Conservation (phyloP, 2,329 filamentous ascomycete genomes). For the Volutella citrinella region DNA sequence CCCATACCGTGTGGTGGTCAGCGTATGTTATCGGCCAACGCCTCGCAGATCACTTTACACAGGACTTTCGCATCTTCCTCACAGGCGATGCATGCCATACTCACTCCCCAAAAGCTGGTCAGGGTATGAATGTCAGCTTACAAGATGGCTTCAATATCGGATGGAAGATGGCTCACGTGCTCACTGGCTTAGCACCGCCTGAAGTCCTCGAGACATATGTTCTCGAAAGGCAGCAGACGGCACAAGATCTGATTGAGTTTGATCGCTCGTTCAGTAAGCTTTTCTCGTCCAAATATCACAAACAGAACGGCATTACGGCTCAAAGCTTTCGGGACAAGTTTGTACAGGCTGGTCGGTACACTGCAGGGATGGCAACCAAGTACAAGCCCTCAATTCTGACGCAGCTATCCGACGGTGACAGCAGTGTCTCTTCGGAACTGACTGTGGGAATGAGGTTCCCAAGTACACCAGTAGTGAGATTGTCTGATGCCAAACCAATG, state of each 20-base stretch:
- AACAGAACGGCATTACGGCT: slow-evolving; percentile 9
- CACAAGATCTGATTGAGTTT: slow-evolving; percentile 60
- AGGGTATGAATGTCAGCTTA: slow-evolving; percentile 70
- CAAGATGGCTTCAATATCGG: slow-evolving; percentile 59
- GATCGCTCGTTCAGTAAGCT: slow-evolving; percentile 33
- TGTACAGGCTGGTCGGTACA: slow-evolving; percentile 15
- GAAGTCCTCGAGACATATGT: slow-evolving; percentile 44
- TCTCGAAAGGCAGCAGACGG: slow-evolving; percentile 51
- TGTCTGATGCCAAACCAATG: slow-evolving; percentile 19
- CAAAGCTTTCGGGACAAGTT: slow-evolving; percentile 9
- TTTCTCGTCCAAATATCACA: slow-evolving; percentile 8
- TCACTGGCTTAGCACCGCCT: slow-evolving; percentile 34
- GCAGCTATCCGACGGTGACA: accelerated
- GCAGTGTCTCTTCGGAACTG: slow-evolving; percentile 1
- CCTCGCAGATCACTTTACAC: slow-evolving; percentile 54
- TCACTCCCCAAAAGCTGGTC: slow-evolving; percentile 58
- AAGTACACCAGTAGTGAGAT: slow-evolving; percentile 11
- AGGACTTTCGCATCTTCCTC: slow-evolving; percentile 59
- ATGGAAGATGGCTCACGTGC: slow-evolving; percentile 48
- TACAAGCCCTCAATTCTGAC: slow-evolving; percentile 11
- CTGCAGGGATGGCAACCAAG: slow-evolving; percentile 14
- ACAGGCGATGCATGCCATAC: slow-evolving; percentile 62
- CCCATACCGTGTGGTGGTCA: slow-evolving; percentile 60
- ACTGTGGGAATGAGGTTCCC: slow-evolving; percentile 18
- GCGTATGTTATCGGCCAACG: slow-evolving; percentile 63